Evolutionary conservation across 345 rosid species (phyloP).

Genomic region (Arabis alpina): DNA sequence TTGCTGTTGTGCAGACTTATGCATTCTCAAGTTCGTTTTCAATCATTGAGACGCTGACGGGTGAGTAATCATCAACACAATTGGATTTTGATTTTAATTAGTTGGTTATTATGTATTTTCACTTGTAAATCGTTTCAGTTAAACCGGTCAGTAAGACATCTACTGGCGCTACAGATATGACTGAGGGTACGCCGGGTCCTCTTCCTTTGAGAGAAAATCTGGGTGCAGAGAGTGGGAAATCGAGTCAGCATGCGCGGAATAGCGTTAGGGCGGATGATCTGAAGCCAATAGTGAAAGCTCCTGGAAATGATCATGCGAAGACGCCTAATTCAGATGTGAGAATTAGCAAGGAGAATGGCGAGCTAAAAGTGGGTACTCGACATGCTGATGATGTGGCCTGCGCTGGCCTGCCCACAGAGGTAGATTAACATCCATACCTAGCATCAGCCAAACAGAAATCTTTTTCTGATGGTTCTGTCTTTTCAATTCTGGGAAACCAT

Average conservation of each 20-base stretch:
- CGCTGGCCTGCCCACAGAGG: conserved; percentile 79
- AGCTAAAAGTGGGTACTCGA: conserved; percentile 47
- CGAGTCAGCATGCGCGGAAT: conserved; percentile 43
- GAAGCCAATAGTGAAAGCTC: conserved; percentile 41
- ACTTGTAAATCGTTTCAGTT: conserved; percentile 42
- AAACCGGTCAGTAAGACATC: conserved; percentile 67
- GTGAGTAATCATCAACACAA: conserved; percentile 48
- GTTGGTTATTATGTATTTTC: conserved; percentile 23
- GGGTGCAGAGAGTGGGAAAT: conserved; percentile 56
- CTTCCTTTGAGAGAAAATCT: conserved; percentile 50
- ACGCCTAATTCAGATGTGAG: conserved; percentile 41
- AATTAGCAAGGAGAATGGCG: conserved; percentile 51
- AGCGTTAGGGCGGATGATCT: conserved; percentile 45
- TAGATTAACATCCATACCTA: conserved; percentile 34
- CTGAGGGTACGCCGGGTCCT: conserved; percentile 46
- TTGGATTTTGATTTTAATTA: not conserved
- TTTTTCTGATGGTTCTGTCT: conserved; percentile 1
- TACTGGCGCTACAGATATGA: conserved; percentile 47
- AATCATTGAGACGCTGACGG: conserved; percentile 86
- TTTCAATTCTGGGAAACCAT: conserved; percentile 16
- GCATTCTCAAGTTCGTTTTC: conserved; percentile 92
- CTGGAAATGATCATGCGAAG: conserved; percentile 51
- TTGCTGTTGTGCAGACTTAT: conserved; percentile 78
- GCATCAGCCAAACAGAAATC: conserved; percentile 12
- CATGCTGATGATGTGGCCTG: conserved; percentile 51